These are phyloP conservation scores for Calonectria pseudoturangicola DNA, from an alignment of 2,329 filamentous ascomycete genomes.

Conservation along the genomic window DNA sequence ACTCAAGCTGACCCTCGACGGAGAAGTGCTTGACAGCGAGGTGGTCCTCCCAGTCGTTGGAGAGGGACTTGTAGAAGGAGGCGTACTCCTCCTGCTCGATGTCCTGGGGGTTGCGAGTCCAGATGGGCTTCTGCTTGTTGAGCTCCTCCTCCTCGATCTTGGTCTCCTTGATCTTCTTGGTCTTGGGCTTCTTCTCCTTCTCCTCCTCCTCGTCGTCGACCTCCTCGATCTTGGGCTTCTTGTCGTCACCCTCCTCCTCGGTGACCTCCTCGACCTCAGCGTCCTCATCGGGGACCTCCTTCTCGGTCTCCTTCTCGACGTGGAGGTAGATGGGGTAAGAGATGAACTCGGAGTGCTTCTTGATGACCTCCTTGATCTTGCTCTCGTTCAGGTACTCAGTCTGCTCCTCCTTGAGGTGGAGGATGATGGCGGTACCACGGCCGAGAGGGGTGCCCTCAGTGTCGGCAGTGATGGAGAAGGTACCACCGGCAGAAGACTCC, in stretches of 20 bases:
- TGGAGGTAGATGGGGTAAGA: slow-evolving; percentile 99
- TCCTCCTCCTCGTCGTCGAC: slow-evolving; percentile 90
- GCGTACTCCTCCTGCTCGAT: slow-evolving; percentile 98
- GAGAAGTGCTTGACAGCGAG: slow-evolving; percentile 99
- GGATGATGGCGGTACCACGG: slow-evolving; percentile 97
- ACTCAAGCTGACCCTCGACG: slow-evolving; percentile 99
- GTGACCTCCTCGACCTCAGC: slow-evolving; percentile 77
- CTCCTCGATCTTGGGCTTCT: slow-evolving; percentile 97
- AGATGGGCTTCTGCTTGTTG: slow-evolving; percentile 99
- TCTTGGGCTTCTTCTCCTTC: slow-evolving; percentile 95
- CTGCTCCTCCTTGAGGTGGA: slow-evolving; percentile 99
- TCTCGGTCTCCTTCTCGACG: slow-evolving; percentile 99
- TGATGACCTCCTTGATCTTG: slow-evolving; percentile 99
- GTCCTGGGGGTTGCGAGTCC: slow-evolving; percentile 97
- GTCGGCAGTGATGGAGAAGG: slow-evolving; percentile 94
- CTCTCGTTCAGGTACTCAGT: slow-evolving; percentile 97
- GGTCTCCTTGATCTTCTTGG: slow-evolving; percentile 99
- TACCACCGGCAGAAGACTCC: slow-evolving; percentile 98
- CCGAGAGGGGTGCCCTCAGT: slow-evolving; percentile 93
- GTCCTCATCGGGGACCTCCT: slow-evolving; percentile 97
- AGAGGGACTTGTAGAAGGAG: slow-evolving; percentile 99
- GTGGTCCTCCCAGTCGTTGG: slow-evolving; percentile 99
- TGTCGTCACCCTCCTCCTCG: slow-evolving; percentile 83
- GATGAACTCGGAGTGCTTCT: slow-evolving; percentile 99
- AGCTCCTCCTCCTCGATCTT: slow-evolving; percentile 99